These are phyloP conservation scores for Diversispora eburnea DNA, from an alignment of 192 early-diverging fungal species.

Conservation along the genomic window DNA sequence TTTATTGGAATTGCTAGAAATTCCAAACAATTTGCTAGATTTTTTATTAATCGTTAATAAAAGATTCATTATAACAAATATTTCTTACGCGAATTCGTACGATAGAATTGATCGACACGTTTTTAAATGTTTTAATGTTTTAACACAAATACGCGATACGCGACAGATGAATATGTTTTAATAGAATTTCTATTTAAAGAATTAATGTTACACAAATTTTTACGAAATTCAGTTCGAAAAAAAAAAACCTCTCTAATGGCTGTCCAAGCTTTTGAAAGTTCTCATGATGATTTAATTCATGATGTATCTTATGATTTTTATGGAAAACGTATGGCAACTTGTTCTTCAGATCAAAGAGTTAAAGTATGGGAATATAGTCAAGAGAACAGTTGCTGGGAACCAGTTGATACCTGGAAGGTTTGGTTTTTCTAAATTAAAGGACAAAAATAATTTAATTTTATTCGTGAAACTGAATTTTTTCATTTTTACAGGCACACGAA, in stretches of 20 bases:
- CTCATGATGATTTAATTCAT: conserved; percentile 92
- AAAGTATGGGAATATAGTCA: conserved; percentile 91
- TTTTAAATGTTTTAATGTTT: too few relatives aligned
- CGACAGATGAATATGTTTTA: too few relatives aligned
- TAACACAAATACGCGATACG: too few relatives aligned
- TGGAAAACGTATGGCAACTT: conserved; percentile 82
- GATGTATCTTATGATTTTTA: conserved; percentile 90
- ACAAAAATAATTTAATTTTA: not conserved
- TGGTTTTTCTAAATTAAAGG: not conserved
- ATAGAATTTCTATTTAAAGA: too few relatives aligned
- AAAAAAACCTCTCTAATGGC: not conserved
- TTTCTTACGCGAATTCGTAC: too few relatives aligned
- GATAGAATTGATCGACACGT: too few relatives aligned
- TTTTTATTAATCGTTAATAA: too few relatives aligned
- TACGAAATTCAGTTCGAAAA: too few relatives aligned
- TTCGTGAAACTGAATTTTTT: not conserved
- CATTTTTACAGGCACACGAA: conserved; percentile 68
- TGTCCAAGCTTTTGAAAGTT: conserved; percentile 52
- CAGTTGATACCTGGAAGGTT: conserved; percentile 78
- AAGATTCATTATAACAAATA: too few relatives aligned
- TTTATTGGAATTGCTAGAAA: too few relatives aligned
- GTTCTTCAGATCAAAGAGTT: conserved; percentile 88
- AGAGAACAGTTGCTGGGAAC: conserved; percentile 64
- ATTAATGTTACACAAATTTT: too few relatives aligned
- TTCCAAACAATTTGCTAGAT: too few relatives aligned